Percentiles rank a stretch among this genome's conserved stretches.
phyloP scores from a whole-genome alignment of 257 asterid species.

The Gentiana dahurica region DNA sequence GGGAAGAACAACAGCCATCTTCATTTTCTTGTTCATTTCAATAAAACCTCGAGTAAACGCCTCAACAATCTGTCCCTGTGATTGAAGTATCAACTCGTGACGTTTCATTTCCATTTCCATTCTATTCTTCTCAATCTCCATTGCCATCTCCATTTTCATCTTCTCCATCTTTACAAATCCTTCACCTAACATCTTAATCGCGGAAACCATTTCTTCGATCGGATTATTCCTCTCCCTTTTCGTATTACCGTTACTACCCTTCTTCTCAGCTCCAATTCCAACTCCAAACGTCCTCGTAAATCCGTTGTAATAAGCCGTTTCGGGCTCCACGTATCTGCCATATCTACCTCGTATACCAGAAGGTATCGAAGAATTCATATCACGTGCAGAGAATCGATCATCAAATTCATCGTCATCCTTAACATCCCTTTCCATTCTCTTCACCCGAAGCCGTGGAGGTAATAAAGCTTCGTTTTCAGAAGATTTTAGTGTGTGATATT shows the following conservation, averaged over 20 bases:
- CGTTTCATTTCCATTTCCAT: constrained; percentile 96
- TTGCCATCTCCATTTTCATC: constrained; percentile 86
- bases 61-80: constrained; percentile 80
- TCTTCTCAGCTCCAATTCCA: constrained; percentile 17
- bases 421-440: constrained; percentile 13
- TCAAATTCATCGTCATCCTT: constrained; percentile 12
- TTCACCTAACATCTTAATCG: constrained; percentile 67
- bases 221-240: constrained; percentile 45
- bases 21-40: constrained; percentile 50
- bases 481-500: constrained; percentile 8
- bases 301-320: constrained; percentile 18
- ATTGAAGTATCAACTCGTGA: constrained; percentile 63
- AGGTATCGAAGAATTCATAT: constrained; percentile 10
- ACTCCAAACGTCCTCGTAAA: constrained; percentile 5
- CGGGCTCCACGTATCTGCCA: constrained; percentile 16
- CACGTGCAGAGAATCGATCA: constrained; percentile 28
- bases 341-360: constrained; percentile 23
- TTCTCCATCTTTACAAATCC: constrained; percentile 76
- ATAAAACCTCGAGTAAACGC: constrained; percentile 58
- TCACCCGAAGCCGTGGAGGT: constrained; percentile 26
- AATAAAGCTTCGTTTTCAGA: constrained; percentile 14
- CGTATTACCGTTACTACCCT: constrained; percentile 12
- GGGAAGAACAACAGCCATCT: constrained; percentile 15
- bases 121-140: constrained; percentile 72
- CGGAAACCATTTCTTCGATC: constrained; percentile 54